Percentiles rank a stretch among this genome's conserved stretches.
phyloP scores from a whole-genome alignment of 805 yeast genomes.

The Peterozyma toletana region DNA sequence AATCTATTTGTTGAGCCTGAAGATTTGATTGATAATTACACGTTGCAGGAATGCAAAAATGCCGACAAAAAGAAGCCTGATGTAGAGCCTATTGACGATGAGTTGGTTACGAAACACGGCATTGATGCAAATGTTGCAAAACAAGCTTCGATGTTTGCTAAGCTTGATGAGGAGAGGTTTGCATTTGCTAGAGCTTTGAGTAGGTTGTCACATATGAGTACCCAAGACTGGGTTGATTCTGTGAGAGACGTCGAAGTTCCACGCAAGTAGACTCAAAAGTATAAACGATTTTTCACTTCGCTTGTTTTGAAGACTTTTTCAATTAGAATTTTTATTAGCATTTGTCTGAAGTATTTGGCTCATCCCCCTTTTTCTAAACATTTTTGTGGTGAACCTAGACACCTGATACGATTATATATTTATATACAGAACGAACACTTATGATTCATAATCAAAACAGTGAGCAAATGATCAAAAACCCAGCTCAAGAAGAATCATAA shows the following conservation, averaged over 20 bases:
- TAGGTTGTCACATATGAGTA: slow-evolving; percentile 88
- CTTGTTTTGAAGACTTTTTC: neutral
- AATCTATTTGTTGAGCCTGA: slow-evolving; percentile 84
- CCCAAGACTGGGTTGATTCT: slow-evolving; percentile 79
- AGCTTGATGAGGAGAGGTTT: slow-evolving; percentile 86
- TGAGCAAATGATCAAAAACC: no score
- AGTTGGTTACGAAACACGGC: slow-evolving; percentile 67
- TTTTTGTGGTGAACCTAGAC: no score
- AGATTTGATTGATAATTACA: slow-evolving; percentile 41
- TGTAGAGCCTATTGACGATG: slow-evolving; percentile 31
- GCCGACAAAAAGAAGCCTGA: slow-evolving; percentile 16
- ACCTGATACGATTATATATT: no score
- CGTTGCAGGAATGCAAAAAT: slow-evolving; percentile 13
- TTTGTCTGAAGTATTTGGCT: no score
- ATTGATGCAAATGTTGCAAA: slow-evolving; percentile 66
- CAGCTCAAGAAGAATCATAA: no score
- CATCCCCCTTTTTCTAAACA: no score
- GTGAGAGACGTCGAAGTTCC: slow-evolving; percentile 2
- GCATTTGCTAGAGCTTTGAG: slow-evolving; percentile 95
- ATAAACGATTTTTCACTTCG: neutral
- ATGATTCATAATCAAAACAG: no score
- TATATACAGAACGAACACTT: no score
- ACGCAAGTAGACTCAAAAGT: neutral
- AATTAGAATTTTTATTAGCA: no score
- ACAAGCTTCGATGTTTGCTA: slow-evolving; percentile 68